Base-by-base conservation (phyloP, 768 basidiomycete genomes). In the Tylopilus sp. region DNA sequence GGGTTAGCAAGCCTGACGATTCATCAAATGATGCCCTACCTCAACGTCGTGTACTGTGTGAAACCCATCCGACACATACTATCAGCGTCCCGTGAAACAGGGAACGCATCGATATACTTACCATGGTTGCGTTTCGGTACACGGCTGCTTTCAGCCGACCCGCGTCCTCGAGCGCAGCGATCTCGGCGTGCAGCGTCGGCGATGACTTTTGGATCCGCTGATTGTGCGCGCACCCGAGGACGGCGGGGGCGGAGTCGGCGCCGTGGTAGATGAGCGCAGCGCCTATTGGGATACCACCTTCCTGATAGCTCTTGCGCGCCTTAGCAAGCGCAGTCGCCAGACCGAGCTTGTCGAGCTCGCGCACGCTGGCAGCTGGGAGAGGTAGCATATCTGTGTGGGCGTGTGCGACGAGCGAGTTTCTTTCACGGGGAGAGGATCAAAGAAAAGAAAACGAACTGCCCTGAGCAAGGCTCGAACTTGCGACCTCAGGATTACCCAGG, bases 251-350 rank as follows among this genome's bases (percentile, higher is more conserved):
- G 3, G 31, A 4, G 35, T 15, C 17, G 13, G 25, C 4, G 10
- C 35, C 62, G 15, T 69, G 67, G 39, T 57, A 61, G 40, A 79
- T 58, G 36, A 84, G 67, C 1, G 73, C 76, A 4, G 79, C 77
- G 11, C 84, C 83, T 55, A 86, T 85, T 11, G 83, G 82, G n/a
- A 85, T 71, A 0, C 84, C 83, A 1, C 81, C 80, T 52, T 84
- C 76, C 0, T 51, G 58, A 36, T 72, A 72, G 48, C 81, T 75
- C 45, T 73, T 72, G 28, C 62, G 61, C 0, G 80, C 83, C 55
- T 83, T 73, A 3, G 54, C 60, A 43, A 71, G 53, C 4, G 73
- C 73, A 6, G 60, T 62, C 22, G 62, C 52, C 23, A 72, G 55
- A 31, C 71, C 72, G 28, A 72, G 55, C 1, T 47, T 60, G 52